Conservation (phyloP, 1,139 yeast species). For the Candida sp. region DNA sequence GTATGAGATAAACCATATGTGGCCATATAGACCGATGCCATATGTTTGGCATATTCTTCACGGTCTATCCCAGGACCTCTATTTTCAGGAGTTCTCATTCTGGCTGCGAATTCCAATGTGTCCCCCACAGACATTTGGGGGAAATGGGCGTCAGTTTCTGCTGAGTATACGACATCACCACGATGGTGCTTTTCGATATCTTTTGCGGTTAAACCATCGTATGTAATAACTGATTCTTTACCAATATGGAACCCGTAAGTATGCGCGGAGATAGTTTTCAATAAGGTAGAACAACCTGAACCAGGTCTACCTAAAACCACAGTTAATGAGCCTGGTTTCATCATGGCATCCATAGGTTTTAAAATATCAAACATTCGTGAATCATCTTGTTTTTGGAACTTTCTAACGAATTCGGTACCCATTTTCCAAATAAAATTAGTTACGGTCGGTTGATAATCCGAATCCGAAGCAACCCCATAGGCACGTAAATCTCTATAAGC, state of each 20-base stretch:
- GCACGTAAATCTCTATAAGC: slow-evolving; percentile 69
- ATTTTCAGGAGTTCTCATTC: slow-evolving; percentile 38
- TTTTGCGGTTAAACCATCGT: slow-evolving; percentile 47
- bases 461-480: slow-evolving; percentile 71
- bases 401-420: slow-evolving; percentile 15
- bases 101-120: slow-evolving; percentile 44
- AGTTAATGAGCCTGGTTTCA: slow-evolving; percentile 32
- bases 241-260: slow-evolving; percentile 34
- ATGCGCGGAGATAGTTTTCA: slow-evolving; percentile 31
- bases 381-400: slow-evolving; percentile 41
- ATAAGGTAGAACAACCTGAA: slow-evolving; percentile 33
- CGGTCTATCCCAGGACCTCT: slow-evolving; percentile 33
- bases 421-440: slow-evolving; percentile 41
- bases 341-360: slow-evolving; percentile 31
- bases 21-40: slow-evolving; percentile 42
- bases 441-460: slow-evolving; percentile 78
- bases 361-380: slow-evolving; percentile 25
- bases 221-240: slow-evolving; percentile 26
- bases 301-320: slow-evolving; percentile 38
- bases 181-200: slow-evolving; percentile 46
- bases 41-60: slow-evolving; percentile 37
- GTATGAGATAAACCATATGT: slow-evolving; percentile 37
- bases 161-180: slow-evolving; percentile 50
- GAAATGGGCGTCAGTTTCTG: slow-evolving; percentile 52
- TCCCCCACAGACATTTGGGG: slow-evolving; percentile 53